Evolutionary conservation across 108 stramenopile genomes (phyloP), one percentile per base, ranked within the genome.

Genomic region (Stephanodiscus triporus): DNA sequence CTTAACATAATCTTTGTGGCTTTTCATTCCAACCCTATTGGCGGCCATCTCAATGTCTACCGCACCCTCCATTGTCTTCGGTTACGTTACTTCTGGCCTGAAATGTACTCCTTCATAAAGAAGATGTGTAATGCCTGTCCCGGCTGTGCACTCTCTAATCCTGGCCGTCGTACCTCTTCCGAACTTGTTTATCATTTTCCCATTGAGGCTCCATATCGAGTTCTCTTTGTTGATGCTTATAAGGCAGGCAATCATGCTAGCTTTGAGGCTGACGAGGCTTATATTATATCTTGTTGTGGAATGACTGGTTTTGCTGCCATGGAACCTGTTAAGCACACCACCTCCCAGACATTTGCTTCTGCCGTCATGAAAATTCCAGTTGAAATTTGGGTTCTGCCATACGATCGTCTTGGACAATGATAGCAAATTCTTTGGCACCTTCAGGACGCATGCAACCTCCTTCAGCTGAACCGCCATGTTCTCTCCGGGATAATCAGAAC

Each of bases 1-100:
- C 26, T 27, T 9, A 45, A 65, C 26, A 74, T 74, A n/a, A 29
- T 74, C 6, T 74, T 74, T 36, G 45, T 57, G 55, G 72, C 72
- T 4, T 73, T 73, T 19, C 62, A 73, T 38, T 30, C 36, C 36
- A 36, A 36, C 36, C 36, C 73, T 13, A 71, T 71, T 57, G 70
- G 59, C 11, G 70, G 59, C 1, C 70, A 71, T 32, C 48, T 71
- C 29, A 66, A 58, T 30, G n/a, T 22, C 9, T 55, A 47, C 9
- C 55, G 63, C 27, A 74, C 64, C 13, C 56, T 45, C 17, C 32
- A 22, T 14, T 8, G 45, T 16, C 64, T 74, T 43, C 29, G 73
- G 0, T 9, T 73, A 2, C 20, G 72, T 19, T 73, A 40, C 20
- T 63, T 36, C 45, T 73, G 72, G 72, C 68, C 59, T 17, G 40